Percentiles rank a stretch among this genome's conserved stretches.
Evolutionary conservation across 495 filamentous ascomycete genomes (phyloP).

Genomic region (Umbilicaria muhlenbergii): DNA sequence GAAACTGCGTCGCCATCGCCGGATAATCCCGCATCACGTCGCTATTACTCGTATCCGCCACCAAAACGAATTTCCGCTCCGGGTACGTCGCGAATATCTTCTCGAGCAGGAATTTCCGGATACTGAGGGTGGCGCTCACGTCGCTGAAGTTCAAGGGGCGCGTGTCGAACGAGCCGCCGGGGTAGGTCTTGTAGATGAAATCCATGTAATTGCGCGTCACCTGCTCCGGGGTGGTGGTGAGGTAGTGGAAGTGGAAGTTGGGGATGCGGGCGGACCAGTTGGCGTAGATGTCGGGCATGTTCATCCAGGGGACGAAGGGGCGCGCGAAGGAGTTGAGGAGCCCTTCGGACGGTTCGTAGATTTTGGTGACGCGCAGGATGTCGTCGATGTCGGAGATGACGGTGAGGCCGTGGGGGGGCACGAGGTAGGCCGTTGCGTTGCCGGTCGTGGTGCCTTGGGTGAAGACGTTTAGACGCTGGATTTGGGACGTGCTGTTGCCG

Average conservation of each 20-base stretch:
- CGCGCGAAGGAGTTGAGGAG: constrained; percentile 64
- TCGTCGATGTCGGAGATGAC: constrained; percentile 67
- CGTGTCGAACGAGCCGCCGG: constrained; percentile 57
- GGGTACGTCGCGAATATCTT: constrained; percentile 65
- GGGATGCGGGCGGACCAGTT: constrained; percentile 46
- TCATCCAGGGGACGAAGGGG: constrained; percentile 53
- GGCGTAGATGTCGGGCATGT: constrained; percentile 63
- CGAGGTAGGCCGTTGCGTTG: constrained; percentile 63
- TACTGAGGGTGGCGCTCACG: constrained; percentile 49
- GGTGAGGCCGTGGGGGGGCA: constrained; percentile 49
- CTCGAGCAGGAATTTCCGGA: constrained; percentile 49
- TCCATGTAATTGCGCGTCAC: constrained; percentile 65
- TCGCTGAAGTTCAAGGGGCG: constrained; percentile 69
- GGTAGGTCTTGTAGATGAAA: constrained; percentile 60
- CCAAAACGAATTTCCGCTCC: constrained; percentile 54
- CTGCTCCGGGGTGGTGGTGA: constrained; percentile 73
- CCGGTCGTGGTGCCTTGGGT: constrained; percentile 44
- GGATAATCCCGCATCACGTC: constrained; percentile 60
- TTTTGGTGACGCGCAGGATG: constrained; percentile 68
- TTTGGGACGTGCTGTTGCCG: constrained; percentile 42
- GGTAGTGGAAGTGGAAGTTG: constrained; percentile 65
- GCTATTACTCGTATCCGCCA: constrained; percentile 64
- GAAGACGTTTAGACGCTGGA: constrained; percentile 53
- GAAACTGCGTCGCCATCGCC: constrained; percentile 43
- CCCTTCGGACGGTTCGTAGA: constrained; percentile 58